phyloP scores from a whole-genome alignment of 306 rosid genomes.

The Lotus japonicus region DNA sequence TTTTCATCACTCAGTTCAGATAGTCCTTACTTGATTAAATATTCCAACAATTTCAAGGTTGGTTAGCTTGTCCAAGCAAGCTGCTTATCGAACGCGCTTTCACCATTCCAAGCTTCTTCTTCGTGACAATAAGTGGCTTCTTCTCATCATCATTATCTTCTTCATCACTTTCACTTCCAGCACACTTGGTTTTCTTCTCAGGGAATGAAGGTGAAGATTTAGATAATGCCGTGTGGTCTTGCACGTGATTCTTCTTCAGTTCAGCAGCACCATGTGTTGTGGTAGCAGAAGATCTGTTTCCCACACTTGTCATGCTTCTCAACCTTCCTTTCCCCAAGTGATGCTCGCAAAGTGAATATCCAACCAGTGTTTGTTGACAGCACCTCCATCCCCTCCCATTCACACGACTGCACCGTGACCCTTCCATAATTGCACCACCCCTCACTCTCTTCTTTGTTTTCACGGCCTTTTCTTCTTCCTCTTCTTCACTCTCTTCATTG shows the following conservation, averaged over 20 bases:
- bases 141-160: neutral
- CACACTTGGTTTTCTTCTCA: neutral
- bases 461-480: neutral
- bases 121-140: conserved; percentile 15
- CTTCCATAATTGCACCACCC: conserved; percentile 70
- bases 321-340: conserved; percentile 91
- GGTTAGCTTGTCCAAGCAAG: conserved; percentile 61
- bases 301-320: conserved; percentile 76
- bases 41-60: neutral
- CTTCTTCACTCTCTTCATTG: neutral
- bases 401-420: conserved; percentile 97
- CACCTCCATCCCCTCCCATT: conserved; percentile 98
- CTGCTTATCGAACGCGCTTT: conserved; percentile 86
- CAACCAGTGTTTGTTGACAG: conserved; percentile 88
- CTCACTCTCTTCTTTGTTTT: conserved; percentile 29
- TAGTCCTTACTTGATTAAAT: conserved; percentile 27
- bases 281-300: conserved; percentile 36
- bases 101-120: conserved; percentile 61
- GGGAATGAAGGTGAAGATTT: neutral
- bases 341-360: conserved; percentile 95
- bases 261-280: neutral
- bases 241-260: neutral
- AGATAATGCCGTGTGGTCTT: neutral
- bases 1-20: neutral
- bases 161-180: neutral